Conservation (phyloP, 345 rosid species). For the Kandelia obovata region DNA sequence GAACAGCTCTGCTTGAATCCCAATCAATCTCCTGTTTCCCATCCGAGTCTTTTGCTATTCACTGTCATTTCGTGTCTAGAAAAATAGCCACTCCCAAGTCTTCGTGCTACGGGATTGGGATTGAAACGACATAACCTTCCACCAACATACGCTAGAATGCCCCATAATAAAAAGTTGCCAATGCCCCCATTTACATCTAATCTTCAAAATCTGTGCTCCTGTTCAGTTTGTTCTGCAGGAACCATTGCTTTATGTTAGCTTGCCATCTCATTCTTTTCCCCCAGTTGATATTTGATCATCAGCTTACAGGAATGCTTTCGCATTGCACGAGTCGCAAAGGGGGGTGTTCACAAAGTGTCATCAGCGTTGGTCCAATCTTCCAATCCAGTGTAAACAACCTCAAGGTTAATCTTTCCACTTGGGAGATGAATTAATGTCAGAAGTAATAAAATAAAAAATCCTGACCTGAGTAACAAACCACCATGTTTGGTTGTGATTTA, state of each 20-base stretch:
- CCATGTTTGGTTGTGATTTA: no score
- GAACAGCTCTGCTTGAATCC: no score
- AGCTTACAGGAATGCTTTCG: constrained; percentile 51
- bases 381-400: constrained; percentile 53
- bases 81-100: constrained; percentile 83
- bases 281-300: constrained; percentile 31
- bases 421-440: not conserved
- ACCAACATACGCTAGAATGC: constrained; percentile 69
- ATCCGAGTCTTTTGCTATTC: not conserved
- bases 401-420: not conserved
- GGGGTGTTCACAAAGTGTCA: constrained; percentile 81
- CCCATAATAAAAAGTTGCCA: constrained; percentile 58
- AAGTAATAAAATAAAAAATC: no score
- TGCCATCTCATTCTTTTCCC: constrained; percentile 30
- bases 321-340: constrained; percentile 84
- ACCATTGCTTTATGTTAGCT: constrained; percentile 28
- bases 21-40: no score
- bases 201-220: constrained; percentile 33
- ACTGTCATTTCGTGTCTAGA: constrained; percentile 44
- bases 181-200: constrained; percentile 72
- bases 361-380: constrained; percentile 72
- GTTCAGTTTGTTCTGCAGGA: constrained; percentile 24
- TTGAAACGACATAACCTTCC: constrained; percentile 82
- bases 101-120: constrained; percentile 74
- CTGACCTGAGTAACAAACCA: no score